A percentile compares a stretch with the other conserved stretches of the same genome.
These are phyloP conservation scores for Pseudopithomyces chartarum DNA, from an alignment of 2,329 filamentous ascomycete genomes.

Conservation along the genomic window DNA sequence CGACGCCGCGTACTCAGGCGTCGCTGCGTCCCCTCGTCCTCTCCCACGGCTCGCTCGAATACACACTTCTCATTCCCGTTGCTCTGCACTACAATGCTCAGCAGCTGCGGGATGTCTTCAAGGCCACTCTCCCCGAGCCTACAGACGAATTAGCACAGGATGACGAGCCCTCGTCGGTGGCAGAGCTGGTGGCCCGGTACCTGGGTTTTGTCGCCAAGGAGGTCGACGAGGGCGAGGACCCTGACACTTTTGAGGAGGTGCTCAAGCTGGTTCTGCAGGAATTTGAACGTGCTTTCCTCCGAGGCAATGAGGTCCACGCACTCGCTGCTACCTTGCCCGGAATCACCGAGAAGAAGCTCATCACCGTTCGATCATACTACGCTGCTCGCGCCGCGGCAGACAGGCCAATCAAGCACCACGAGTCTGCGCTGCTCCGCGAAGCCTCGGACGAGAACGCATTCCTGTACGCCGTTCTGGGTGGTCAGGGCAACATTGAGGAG, in stretches of 20 bases:
- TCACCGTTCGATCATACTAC: conserved; percentile 91
- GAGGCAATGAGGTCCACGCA: conserved; percentile 95
- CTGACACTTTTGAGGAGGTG: conserved; percentile 89
- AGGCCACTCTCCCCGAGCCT: conserved; percentile 80
- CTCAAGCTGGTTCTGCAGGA: conserved; percentile 92
- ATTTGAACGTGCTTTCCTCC: conserved; percentile 93
- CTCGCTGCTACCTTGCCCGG: conserved; percentile 84
- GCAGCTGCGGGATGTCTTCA: conserved; percentile 90
- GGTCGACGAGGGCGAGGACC: conserved; percentile 91
- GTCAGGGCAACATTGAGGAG: conserved; percentile 98
- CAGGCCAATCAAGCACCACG: conserved; percentile 85
- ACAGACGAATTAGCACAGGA: conserved; percentile 98
- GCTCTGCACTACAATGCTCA: conserved; percentile 95
- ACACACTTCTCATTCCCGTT: conserved; percentile 93
- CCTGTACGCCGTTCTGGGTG: conserved; percentile 93
- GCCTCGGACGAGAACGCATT: conserved; percentile 81
- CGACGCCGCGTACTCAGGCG: conserved; percentile 90
- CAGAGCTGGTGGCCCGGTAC: conserved; percentile 92
- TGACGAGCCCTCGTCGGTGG: conserved; percentile 95
- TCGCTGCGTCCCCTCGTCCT: conserved; percentile 91
- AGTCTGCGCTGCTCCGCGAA: conserved; percentile 89
- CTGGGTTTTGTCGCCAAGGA: conserved; percentile 87
- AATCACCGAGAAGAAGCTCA: conserved; percentile 89
- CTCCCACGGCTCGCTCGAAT: conserved; percentile 92
- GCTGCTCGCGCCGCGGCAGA: conserved; percentile 82